Evolutionary conservation across 2,329 filamentous ascomycete species (phyloP).

Genomic region (Myrmaecium sp.): DNA sequence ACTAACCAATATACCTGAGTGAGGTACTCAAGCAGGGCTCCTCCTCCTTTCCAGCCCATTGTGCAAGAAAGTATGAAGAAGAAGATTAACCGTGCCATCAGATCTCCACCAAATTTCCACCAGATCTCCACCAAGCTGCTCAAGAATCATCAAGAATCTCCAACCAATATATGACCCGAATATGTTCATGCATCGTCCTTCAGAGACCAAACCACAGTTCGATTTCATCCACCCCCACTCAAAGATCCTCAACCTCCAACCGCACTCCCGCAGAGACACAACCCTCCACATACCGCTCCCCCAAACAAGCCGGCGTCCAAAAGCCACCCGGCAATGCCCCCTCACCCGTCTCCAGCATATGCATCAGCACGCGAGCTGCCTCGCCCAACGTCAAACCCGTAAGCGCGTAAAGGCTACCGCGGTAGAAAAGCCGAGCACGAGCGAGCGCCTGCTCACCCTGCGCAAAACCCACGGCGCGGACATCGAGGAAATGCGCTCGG

Average conservation of each 20-base stretch:
- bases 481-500: conserved; percentile 44
- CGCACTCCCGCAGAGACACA: conserved; percentile 38
- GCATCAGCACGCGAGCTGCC: conserved; percentile 47
- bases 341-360: conserved; percentile 27
- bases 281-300: conserved; percentile 48
- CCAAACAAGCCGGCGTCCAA: conserved; percentile 55
- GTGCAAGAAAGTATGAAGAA: too few species aligned
- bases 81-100: too few species aligned
- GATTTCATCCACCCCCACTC: neutral
- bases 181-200: too few species aligned
- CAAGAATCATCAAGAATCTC: too few species aligned
- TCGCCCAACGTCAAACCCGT: conserved; percentile 48
- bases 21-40: too few species aligned
- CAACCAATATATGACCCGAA: too few species aligned
- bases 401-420: conserved; percentile 49
- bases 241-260: conserved; percentile 1
- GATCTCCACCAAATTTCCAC: too few species aligned
- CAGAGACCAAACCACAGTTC: too few species aligned
- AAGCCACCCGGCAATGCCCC: conserved; percentile 46
- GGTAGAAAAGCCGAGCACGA: conserved; percentile 36
- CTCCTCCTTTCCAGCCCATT: too few species aligned
- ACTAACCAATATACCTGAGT: too few species aligned
- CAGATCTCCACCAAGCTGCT: too few species aligned
- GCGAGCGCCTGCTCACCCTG: conserved; percentile 34
- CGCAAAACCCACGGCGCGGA: conserved; percentile 45